Evolutionary conservation across 768 basidiomycete species (phyloP).

Genomic region (Cyathus striatus): DNA sequence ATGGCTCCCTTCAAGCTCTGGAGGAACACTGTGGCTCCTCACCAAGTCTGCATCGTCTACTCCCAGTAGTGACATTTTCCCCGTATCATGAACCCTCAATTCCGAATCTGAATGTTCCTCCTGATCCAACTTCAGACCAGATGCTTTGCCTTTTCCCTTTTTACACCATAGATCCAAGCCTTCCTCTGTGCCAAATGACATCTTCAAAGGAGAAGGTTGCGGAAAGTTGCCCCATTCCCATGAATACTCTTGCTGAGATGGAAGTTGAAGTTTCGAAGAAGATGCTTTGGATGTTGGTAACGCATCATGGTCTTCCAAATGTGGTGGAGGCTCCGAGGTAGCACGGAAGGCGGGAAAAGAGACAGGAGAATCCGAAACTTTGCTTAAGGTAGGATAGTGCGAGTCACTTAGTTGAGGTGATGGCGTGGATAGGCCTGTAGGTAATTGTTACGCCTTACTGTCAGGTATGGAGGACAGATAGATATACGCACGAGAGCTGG

Average conservation of each 20-base stretch:
- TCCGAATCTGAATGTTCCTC: constrained; percentile 15
- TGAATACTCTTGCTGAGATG: constrained; percentile 63
- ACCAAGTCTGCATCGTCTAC: constrained; percentile 22
- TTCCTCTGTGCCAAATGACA: constrained; percentile 45
- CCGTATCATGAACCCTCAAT: constrained; percentile 17
- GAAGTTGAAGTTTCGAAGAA: constrained; percentile 4
- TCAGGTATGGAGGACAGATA: background rate
- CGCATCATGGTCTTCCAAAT: constrained; percentile 22
- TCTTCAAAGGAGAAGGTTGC: constrained; percentile 63
- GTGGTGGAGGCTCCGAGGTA: constrained; percentile 60
- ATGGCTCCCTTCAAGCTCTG: constrained; percentile 37
- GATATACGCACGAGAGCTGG: background rate
- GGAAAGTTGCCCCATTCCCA: constrained; percentile 97
- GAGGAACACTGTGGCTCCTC: constrained; percentile 56
- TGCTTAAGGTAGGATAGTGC: background rate
- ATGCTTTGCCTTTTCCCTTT: constrained; percentile 23
- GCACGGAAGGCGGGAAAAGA: constrained; percentile 31
- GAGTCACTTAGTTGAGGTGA: too few relatives aligned
- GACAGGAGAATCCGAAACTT: background rate
- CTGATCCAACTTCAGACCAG: constrained; percentile 10
- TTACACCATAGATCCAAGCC: constrained; percentile 10
- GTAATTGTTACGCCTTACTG: background rate
- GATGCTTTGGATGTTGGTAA: constrained; percentile 4
- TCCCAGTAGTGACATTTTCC: background rate
- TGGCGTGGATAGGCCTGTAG: too few relatives aligned